Evolutionary conservation across 805 yeast genomes (phyloP).

Genomic region (Hanseniaspora thailandica): DNA sequence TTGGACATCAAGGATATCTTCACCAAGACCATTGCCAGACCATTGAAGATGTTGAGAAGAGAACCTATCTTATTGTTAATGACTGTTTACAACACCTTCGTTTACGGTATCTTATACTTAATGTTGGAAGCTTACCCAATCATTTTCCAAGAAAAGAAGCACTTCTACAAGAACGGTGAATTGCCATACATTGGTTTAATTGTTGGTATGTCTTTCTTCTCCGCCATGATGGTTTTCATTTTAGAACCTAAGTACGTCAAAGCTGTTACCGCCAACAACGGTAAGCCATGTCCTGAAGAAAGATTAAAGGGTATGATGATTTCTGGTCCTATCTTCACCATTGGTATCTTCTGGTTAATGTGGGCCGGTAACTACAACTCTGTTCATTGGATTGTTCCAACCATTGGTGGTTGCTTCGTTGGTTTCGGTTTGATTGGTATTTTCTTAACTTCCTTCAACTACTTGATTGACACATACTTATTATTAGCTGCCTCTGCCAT

Average conservation of each 20-base stretch:
- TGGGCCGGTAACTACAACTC: conserved; percentile 72
- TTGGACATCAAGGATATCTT: conserved; percentile 47
- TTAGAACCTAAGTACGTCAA: conserved; percentile 43
- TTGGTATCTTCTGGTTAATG: conserved; percentile 74
- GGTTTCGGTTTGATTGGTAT: conserved; percentile 60
- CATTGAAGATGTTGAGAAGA: conserved; percentile 49
- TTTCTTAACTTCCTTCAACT: conserved; percentile 59
- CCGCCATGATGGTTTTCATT: conserved; percentile 37
- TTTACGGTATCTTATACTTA: conserved; percentile 68
- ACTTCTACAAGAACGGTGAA: conserved; percentile 40
- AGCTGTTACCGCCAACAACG: conserved; percentile 41
- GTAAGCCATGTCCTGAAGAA: conserved; percentile 62
- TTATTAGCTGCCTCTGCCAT: conserved; percentile 67
- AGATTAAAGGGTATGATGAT: conserved; percentile 66
- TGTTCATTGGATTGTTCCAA: conserved; percentile 77
- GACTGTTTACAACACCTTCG: conserved; percentile 61
- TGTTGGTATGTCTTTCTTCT: conserved; percentile 55
- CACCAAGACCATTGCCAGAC: conserved; percentile 54
- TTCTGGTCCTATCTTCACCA: conserved; percentile 60
- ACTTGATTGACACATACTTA: conserved; percentile 60
- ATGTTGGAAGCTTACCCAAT: conserved; percentile 66
- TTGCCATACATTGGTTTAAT: conserved; percentile 71
- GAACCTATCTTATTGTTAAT: conserved; percentile 66
- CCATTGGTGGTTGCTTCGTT: conserved; percentile 48
- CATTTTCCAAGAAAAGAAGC: conserved; percentile 52